Evolutionary conservation across 2,329 filamentous ascomycete genomes (phyloP), one percentile per base, ranked within the genome.

Genomic region (Cucurbitaria berberidis): DNA sequence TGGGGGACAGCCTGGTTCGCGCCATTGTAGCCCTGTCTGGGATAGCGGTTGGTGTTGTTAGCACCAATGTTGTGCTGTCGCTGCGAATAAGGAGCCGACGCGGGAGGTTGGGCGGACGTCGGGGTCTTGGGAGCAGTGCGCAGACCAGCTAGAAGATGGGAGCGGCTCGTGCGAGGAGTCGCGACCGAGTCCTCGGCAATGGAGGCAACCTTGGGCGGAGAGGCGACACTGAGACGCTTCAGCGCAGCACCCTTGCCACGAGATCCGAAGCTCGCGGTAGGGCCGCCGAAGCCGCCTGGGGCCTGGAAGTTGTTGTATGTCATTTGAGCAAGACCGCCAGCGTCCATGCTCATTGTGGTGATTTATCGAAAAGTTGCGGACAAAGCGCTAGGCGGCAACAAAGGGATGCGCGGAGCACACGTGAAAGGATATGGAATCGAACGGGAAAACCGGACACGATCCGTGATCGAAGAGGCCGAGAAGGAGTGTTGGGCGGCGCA

Each of bases 311-410:
- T 85, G 82, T 88, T 90, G 83, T 91, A 93, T 81, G 91, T 90
- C 93, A 98, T 98, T 85, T 96, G 92, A 95, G 92, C 89, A 83
- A 96, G 91, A 95, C 92, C 91, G 85, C 93, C 93, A 86, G 93
- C 88, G 93, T 96, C 89, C 89, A 96, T 88, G 78, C 80, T 82
- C 80, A 79, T 74, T 57, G 53, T 69, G 63, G 58, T 57, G 52
- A 62, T 57, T 61, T 64, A 53, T 48, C 59, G 51, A 63, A 61
- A 54, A 57, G 55, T 60, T 57, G 59, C 48, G 59, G 51, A 67
- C 58, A 68, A 67, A 67, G 65, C 49, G 62, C 69, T 67, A 69
- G 47, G 63, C 58, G 65, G 65, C 53, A 66, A 64, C 59, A 63
- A 70, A 60, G 62, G 53, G 63, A 62, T 64, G 69, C 59, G 62